Conservation (phyloP, 2,329 filamentous ascomycete genomes). For the Acrodontium crateriforme region DNA sequence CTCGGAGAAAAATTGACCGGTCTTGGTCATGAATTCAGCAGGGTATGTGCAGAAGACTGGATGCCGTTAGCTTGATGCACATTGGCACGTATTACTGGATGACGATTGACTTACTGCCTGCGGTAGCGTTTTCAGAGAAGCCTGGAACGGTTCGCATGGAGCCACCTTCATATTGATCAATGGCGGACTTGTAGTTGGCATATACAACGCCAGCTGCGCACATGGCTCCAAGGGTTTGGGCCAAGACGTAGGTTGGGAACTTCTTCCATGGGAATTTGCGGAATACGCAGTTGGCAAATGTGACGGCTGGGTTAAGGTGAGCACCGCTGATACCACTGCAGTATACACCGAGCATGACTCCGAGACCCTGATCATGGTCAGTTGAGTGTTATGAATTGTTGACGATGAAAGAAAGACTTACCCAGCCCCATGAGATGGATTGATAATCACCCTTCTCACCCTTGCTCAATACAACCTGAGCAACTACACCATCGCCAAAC, state of each 20-base stretch:
- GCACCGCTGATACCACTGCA: slow-evolving; percentile 20
- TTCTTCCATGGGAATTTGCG: slow-evolving; percentile 53
- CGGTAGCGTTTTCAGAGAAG: slow-evolving; percentile 44
- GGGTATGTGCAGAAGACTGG: slow-evolving; percentile 68
- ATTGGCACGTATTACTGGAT: too few relatives aligned
- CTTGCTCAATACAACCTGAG: slow-evolving; percentile 49
- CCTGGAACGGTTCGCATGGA: slow-evolving; percentile 44
- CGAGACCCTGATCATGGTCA: slow-evolving; percentile 32
- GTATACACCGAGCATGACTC: slow-evolving; percentile 50
- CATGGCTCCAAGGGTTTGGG: slow-evolving; percentile 52
- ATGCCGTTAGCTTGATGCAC: too few relatives aligned
- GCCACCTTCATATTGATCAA: slow-evolving; percentile 31
- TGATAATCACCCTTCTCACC: slow-evolving; percentile 37
- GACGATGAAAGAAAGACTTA: slow-evolving; percentile 5
- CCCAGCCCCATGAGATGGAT: slow-evolving; percentile 28
- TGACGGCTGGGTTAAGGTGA: slow-evolving; percentile 42
- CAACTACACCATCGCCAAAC: slow-evolving; percentile 55
- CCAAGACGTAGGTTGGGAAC: slow-evolving; percentile 42
- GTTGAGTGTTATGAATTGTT: background rate
- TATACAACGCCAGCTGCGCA: slow-evolving; percentile 35
- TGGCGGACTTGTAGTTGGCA: slow-evolving; percentile 28
- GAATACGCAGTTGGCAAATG: slow-evolving; percentile 55
- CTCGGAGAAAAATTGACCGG: slow-evolving; percentile 58
- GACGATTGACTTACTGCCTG: too few relatives aligned
- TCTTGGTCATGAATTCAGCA: slow-evolving; percentile 49